Base-by-base conservation (phyloP, 2,329 filamentous ascomycete genomes). In the Karstenula rhodostoma region DNA sequence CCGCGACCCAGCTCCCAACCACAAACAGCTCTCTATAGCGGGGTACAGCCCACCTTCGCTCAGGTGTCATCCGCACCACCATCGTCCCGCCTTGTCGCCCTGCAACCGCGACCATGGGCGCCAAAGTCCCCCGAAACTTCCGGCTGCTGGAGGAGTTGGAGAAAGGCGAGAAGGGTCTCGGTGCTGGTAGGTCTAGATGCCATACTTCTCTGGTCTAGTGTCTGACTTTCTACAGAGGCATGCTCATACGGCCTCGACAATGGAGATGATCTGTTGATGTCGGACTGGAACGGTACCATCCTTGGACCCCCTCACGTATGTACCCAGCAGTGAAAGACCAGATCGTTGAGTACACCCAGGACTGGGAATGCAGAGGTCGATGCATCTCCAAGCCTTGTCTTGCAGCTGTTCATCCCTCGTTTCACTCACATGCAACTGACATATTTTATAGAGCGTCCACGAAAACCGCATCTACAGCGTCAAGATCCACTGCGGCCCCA, bases 391-490 rank as follows among this genome's bases (percentile, higher is more conserved):
- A 8, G 2, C 22, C 32, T 51, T 37, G 19, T 19, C 29, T 12
- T 23, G 19, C 32, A 23, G 29, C 32, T 82, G 10, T 49, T 23
- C 12, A 4, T 22, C 25, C 17, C 49, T 35, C 35, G 47, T n/a
- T 35, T 3, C 56, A 66, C 9, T 32, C n/a, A 17, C 6, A 1
- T 15, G 3, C 12, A 32, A 56, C 61, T 71, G 33, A 72, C 46
- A 42, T 6, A 9, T 5, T 15, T 53, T 33, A 19, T 74, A 95
- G 92, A 96, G 93, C 80, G 93, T 90, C 64, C 94, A 98, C 78
- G 95, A 99, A 85, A 99, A 99, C 82, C 91, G 95, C 74, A 99
- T 99, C 82, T 99, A 99, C 85, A 96, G 93, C 70, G 87, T 99
- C 73, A 96, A 94, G 81, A 97, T 99, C 83, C 90, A 96, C 83